phyloP scores from a whole-genome alignment of 148 eudicot species.

The Hydrangea macrophylla region DNA sequence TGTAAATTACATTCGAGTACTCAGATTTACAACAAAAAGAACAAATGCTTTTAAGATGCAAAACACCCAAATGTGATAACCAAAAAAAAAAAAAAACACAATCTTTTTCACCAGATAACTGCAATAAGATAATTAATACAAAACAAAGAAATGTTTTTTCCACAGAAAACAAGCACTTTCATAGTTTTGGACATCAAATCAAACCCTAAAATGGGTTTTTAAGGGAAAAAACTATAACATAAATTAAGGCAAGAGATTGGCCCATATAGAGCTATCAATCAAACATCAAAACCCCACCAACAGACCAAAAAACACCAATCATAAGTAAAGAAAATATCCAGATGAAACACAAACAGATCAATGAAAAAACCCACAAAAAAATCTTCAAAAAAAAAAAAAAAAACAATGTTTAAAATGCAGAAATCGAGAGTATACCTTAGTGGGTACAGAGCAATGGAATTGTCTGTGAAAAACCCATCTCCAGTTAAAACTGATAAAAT shows the following conservation, averaged over 20 bases:
- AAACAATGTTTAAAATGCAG: neutral
- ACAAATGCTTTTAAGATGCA: neutral
- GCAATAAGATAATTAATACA: neutral
- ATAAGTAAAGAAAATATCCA: neutral
- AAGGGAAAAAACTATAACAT: neutral
- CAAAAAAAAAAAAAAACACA: too few species aligned
- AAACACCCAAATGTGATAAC: neutral
- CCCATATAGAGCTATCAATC: constrained; percentile 11
- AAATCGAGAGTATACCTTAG: constrained; percentile 5
- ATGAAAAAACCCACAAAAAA: neutral
- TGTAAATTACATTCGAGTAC: neutral
- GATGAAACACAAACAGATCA: constrained; percentile 19
- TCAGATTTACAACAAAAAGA: neutral
- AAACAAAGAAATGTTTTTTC: neutral
- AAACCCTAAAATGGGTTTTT: constrained; percentile 10
- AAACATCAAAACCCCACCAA: constrained; percentile 4
- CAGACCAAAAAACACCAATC: neutral
- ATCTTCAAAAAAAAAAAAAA: neutral
- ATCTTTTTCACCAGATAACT: neutral
- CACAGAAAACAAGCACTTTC: neutral
- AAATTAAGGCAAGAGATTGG: constrained; percentile 13
- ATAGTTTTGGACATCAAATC: neutral
- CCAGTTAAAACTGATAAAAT: constrained; percentile 10
- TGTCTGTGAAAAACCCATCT: neutral
- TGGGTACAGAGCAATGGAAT: neutral